phyloP scores from a whole-genome alignment of 305 asterid species.

The Fraxinus xanthoxyloides region DNA sequence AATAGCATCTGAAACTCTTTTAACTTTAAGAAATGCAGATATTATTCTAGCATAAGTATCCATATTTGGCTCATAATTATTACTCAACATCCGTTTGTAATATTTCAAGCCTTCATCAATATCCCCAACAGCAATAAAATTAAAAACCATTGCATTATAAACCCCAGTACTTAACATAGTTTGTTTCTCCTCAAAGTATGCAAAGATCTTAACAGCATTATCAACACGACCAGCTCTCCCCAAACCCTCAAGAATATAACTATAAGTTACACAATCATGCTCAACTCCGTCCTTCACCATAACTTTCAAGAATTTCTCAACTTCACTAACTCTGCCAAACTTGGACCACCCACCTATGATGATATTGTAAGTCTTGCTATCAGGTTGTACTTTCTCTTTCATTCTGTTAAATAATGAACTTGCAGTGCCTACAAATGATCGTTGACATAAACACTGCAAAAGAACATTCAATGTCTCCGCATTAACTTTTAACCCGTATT shows the following conservation, averaged over 20 bases:
- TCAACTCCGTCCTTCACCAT: conserved; percentile 73
- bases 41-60: conserved; percentile 66
- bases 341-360: conserved; percentile 82
- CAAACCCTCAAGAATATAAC: conserved; percentile 60
- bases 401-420: conserved; percentile 51
- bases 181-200: conserved; percentile 52
- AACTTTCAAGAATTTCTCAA: conserved; percentile 52
- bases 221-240: conserved; percentile 69
- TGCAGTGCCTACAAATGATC: conserved; percentile 60
- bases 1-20: conserved; percentile 80
- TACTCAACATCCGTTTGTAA: conserved; percentile 50
- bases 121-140: conserved; percentile 47
- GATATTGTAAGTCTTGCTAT: conserved; percentile 46
- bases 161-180: conserved; percentile 38
- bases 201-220: conserved; percentile 56
- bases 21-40: conserved; percentile 46
- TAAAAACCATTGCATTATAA: conserved; percentile 72
- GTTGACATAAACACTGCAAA: conserved; percentile 49
- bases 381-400: conserved; percentile 50
- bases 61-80: conserved; percentile 46
- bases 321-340: conserved; percentile 63
- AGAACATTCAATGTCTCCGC: conserved; percentile 49
- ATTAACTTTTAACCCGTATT: conserved; percentile 45
- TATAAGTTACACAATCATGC: conserved; percentile 57
- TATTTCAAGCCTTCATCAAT: conserved; percentile 57